These are phyloP conservation scores for Ophiorrhiza pumila DNA, from an alignment of 257 asterid species.

Conservation along the genomic window DNA sequence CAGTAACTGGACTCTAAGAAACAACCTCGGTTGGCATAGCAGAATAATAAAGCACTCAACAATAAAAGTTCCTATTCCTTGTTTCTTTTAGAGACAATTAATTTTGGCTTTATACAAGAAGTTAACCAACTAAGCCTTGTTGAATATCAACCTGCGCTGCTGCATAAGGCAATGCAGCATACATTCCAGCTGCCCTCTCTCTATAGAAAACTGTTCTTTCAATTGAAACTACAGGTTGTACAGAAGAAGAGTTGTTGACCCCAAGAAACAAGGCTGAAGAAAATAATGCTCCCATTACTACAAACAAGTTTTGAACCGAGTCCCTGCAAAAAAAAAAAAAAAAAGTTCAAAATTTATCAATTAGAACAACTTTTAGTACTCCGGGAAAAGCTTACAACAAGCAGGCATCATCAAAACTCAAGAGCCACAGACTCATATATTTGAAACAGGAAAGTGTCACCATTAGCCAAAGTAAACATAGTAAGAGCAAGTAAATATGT, in stretches of 20 bases:
- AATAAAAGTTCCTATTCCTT: neutral
- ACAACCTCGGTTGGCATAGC: neutral
- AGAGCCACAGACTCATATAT: neutral
- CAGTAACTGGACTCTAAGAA: neutral
- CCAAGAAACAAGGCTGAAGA: constrained; percentile 75
- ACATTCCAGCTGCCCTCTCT: constrained; percentile 93
- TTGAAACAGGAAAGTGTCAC: neutral
- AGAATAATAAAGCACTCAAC: neutral
- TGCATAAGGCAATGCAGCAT: constrained; percentile 71
- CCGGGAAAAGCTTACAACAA: neutral
- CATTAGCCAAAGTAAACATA: neutral
- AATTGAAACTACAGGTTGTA: constrained; percentile 73
- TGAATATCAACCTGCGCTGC: constrained; percentile 60
- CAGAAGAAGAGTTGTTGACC: constrained; percentile 80
- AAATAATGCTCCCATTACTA: constrained; percentile 79
- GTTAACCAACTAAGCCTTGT: neutral
- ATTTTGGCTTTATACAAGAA: neutral
- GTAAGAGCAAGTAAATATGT: neutral
- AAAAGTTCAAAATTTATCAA: constrained; percentile 12
- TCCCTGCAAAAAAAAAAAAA: constrained; percentile 52
- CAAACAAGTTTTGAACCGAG: constrained; percentile 59
- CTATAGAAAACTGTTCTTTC: constrained; percentile 92
- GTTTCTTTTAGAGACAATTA: neutral
- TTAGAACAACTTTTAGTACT: neutral
- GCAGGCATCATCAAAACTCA: neutral